Conservation (phyloP, 306 rosid genomes). For the Hippophae tibetana region DNA sequence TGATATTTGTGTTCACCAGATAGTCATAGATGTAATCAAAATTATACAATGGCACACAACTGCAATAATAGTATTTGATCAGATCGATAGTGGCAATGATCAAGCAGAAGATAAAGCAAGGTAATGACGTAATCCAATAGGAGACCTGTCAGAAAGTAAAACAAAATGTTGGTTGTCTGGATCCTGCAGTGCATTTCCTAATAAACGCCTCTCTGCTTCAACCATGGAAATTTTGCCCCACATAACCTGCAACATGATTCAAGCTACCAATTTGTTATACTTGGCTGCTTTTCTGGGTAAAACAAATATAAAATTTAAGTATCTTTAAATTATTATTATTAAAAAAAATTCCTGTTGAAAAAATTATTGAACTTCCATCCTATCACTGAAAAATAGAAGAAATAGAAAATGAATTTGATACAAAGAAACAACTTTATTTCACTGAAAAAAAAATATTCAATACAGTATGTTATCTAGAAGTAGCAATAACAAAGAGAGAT, state of each 20-base stretch:
- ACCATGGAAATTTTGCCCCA: conserved; percentile 99
- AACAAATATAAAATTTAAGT: no score
- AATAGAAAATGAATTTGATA: no score
- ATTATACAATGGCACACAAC: conserved; percentile 77
- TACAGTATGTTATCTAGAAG: no score
- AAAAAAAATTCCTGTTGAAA: no score
- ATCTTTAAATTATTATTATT: no score
- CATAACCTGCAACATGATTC: conserved; percentile 55
- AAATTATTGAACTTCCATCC: no score
- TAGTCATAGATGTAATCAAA: conserved; percentile 73
- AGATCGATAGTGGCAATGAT: conserved; percentile 6
- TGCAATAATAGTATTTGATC: conserved; percentile 42
- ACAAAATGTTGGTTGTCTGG: conserved; percentile 83
- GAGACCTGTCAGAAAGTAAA: conserved; percentile 91
- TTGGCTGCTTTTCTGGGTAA: no score
- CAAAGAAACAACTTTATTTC: no score
- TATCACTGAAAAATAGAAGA: no score
- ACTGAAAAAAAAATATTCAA: no score
- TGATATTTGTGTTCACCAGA: conserved; percentile 75
- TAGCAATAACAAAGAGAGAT: no score
- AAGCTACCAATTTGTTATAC: conserved; percentile 1
- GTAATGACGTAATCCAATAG: conserved; percentile 5
- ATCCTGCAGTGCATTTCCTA: conserved; percentile 86
- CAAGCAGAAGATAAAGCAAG: background rate
- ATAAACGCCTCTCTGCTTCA: conserved; percentile 91